A percentile compares a stretch with the other conserved stretches of the same genome.
phyloP scores from a whole-genome alignment of 2,329 filamentous ascomycete species.

The Tolypocladium pustulatum region DNA sequence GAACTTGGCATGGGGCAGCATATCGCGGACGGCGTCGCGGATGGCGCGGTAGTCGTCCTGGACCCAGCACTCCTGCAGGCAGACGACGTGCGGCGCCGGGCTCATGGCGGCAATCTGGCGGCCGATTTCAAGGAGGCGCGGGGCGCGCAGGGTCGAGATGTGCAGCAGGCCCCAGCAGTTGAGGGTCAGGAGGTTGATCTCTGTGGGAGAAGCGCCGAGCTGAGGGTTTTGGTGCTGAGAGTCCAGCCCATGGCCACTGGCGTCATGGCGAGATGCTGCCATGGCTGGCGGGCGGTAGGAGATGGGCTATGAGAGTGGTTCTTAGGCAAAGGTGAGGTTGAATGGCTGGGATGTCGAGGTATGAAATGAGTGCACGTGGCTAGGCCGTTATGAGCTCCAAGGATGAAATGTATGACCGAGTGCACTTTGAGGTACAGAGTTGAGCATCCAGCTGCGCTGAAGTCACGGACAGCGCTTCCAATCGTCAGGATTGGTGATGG shows the following conservation, averaged over 20 bases:
- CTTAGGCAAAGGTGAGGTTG: background rate
- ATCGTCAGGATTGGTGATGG: background rate
- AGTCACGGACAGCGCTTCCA: background rate
- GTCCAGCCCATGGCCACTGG: background rate
- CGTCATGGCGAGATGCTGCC: background rate
- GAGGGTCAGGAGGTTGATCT: constrained; percentile 73
- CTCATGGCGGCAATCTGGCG: constrained; percentile 59
- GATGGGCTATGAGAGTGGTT: background rate
- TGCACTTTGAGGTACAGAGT: background rate
- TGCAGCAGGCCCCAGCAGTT: constrained; percentile 97
- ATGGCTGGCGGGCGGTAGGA: background rate
- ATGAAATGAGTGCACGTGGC: background rate
- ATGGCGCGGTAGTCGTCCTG: constrained; percentile 74
- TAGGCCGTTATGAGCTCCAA: background rate
- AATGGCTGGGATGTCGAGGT: background rate
- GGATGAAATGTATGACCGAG: background rate
- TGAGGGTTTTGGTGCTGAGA: too few relatives aligned
- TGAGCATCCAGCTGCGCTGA: background rate
- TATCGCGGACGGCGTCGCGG: constrained; percentile 57
- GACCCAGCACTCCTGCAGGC: constrained; percentile 92
- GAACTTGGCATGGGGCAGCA: constrained; percentile 86
- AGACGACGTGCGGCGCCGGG: constrained; percentile 72
- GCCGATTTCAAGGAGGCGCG: constrained; percentile 76
- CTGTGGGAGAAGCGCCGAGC: constrained; percentile 28
- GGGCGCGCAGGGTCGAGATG: constrained; percentile 65